Evolutionary conservation across 2,329 filamentous ascomycete genomes (phyloP).

Genomic region (Xylariaceae sp.): DNA sequence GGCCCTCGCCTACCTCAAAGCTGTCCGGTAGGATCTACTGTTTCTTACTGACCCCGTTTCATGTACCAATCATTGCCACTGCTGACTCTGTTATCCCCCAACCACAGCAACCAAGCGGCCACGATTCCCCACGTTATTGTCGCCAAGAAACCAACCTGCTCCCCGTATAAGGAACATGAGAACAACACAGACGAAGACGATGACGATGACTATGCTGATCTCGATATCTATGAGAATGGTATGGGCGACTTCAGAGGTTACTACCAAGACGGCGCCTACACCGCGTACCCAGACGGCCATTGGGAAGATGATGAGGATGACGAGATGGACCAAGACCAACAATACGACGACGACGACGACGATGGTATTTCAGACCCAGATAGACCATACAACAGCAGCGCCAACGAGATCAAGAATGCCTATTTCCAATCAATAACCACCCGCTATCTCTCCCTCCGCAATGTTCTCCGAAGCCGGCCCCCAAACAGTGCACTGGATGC

Average conservation of each 20-base stretch:
- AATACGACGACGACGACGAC: slow-evolving; percentile 27
- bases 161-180: no score
- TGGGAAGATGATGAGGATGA: slow-evolving; percentile 22
- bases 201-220: slow-evolving; percentile 33
- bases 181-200: no score
- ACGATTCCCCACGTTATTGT: slow-evolving; percentile 68
- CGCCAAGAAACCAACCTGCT: slow-evolving; percentile 54
- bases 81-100: slow-evolving; percentile 8
- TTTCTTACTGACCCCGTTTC: neutral
- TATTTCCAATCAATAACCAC: slow-evolving; percentile 65
- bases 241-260: slow-evolving; percentile 57
- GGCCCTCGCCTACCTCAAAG: slow-evolving; percentile 54
- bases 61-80: neutral
- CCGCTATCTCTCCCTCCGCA: slow-evolving; percentile 63
- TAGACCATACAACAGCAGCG: slow-evolving; percentile 29
- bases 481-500: slow-evolving; percentile 49
- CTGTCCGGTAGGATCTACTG: slow-evolving; percentile 51
- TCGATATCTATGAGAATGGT: slow-evolving; percentile 45
- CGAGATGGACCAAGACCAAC: slow-evolving; percentile 21
- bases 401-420: slow-evolving; percentile 50
- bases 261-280: slow-evolving; percentile 77
- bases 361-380: slow-evolving; percentile 20
- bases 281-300: slow-evolving; percentile 50
- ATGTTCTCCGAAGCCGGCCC: slow-evolving; percentile 53
- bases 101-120: slow-evolving; percentile 67